Base-by-base conservation (phyloP, 2,329 filamentous ascomycete genomes). In the Monilinia fructicola region DNA sequence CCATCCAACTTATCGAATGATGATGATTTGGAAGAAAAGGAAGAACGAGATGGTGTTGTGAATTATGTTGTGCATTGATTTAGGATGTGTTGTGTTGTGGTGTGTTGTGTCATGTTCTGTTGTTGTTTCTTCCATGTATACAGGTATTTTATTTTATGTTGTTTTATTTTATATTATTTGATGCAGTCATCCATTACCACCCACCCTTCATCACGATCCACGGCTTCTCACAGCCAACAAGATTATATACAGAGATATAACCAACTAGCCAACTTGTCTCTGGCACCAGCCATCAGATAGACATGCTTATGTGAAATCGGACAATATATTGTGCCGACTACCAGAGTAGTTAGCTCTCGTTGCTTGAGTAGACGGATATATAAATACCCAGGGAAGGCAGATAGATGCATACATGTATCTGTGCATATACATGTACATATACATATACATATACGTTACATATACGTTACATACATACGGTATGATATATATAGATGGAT, bases 241-340 rank as follows among this genome's bases (percentile, higher is more conserved):
- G 23, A 54, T 38, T 3, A 38, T n/a, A 35, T 35, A n/a, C 16
- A n/a, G 42, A 21, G 9, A 46, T 46, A n/a, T n/a, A n/a, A n/a
- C 44, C 44, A 16, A 44, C 18, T 35, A 35, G n/a, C n/a, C n/a
- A n/a, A 44, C 42, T 18, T 16, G 14, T 16, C 44, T n/a, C 16
- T 46, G 18, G 5, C 42, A 21, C n/a, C 46, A 12, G 56, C 44
- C 44, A 60, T 60, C 60, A 63, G 60, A 63, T 63, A 42, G 38
- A 48, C 42, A 65, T 65, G 62, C 62, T 65, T 59, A 50, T 65
- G 42, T 53, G 12, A 38, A 56, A 16, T 31, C 54, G 62, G 42
- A 50, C 40, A 58, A 59, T 65, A 52, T 21, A 38, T 28, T 46
- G 23, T 38, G 40, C 28, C 62, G 52, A 58, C 31, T 56, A 18